Evolutionary conservation across 331 rosid species (phyloP), one percentile per base, ranked within the genome.

Genomic region (Phaseolus coccineus): DNA sequence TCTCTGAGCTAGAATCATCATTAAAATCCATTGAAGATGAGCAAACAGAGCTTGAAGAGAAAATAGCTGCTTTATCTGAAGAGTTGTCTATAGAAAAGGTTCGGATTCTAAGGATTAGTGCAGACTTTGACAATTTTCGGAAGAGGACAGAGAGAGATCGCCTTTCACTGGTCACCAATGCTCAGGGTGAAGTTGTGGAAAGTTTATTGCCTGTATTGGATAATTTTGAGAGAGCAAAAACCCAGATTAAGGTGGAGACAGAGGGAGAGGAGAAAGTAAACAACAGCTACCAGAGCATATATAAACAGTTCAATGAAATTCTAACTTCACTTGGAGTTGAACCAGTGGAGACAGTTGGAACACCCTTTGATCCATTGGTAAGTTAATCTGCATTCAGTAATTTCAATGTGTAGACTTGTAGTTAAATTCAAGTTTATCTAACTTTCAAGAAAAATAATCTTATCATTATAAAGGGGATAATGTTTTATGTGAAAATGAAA

Each of bases 131-230:
- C 79, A 94, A 94, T 90, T 94, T 91, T 71, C 89, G 98, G 84
- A 94, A 92, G 87, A 92, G 97, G 87, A 91, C 97, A 3, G 98
- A 94, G 56, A 88, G 94, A 82, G 98, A 94, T 66, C 97, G 97
- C 68, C 82, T 83, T 78, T 92, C 97, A 27, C 79, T 91, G 73
- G 93, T 91, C 57, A 84, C 90, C 72, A 94, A 94, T 86, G 97
- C 97, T 77, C 93, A 94, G 80, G 98, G 97, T 35, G 97, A 92
- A 87, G 90, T 94, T 57, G 89, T 91, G 70, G 98, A 94, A 90
- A 89, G 89, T 78, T 84, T 94, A 73, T 88, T 94, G 79, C 58
- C 87, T 14, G 92, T 94, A 5, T 68, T 94, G 83, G 98, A 94
- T 89, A 94, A 94, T 86, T 94, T 94, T 80, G 98, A 94, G 91